These are phyloP conservation scores for Macrocybe sp. DNA, from an alignment of 1,284 basidiomycete species.

Conservation along the genomic window DNA sequence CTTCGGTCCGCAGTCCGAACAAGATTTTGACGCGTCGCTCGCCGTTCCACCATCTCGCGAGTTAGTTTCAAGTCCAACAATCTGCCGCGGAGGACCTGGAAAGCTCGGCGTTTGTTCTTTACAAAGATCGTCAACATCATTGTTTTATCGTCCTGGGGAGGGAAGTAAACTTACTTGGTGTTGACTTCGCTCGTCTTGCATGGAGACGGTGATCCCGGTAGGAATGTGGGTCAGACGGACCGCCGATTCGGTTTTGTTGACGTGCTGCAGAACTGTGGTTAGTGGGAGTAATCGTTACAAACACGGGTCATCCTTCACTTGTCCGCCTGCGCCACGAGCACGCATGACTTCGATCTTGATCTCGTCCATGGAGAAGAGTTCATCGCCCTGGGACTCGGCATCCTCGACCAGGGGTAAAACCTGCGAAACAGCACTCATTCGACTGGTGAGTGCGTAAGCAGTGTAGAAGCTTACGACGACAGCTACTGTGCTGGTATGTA, in stretches of 20 bases:
- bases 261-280: constrained; percentile 57
- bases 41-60: constrained; percentile 64
- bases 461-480: constrained; percentile 61
- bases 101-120: constrained; percentile 85
- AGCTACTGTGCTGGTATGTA: constrained; percentile 92
- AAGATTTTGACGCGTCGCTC: constrained; percentile 67
- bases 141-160: background rate
- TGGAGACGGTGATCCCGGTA: constrained; percentile 92
- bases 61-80: constrained; percentile 76
- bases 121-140: background rate
- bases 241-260: constrained; percentile 98
- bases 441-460: background rate
- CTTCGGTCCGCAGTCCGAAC: constrained; percentile 80
- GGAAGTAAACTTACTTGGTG: constrained; percentile 68
- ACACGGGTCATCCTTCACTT: constrained; percentile 42
- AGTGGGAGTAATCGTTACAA: constrained; percentile 6
- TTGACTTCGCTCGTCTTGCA: constrained; percentile 97
- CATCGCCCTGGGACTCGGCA: constrained; percentile 41
- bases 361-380: constrained; percentile 79
- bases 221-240: constrained; percentile 95
- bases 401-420: constrained; percentile 78
- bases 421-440: constrained; percentile 31
- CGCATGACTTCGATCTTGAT: constrained; percentile 93
- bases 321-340: constrained; percentile 93
- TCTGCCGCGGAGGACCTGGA: constrained; percentile 79